Evolutionary conservation across 208 protist genomes (phyloP).

Genomic region (Strigomonas culicis): DNA sequence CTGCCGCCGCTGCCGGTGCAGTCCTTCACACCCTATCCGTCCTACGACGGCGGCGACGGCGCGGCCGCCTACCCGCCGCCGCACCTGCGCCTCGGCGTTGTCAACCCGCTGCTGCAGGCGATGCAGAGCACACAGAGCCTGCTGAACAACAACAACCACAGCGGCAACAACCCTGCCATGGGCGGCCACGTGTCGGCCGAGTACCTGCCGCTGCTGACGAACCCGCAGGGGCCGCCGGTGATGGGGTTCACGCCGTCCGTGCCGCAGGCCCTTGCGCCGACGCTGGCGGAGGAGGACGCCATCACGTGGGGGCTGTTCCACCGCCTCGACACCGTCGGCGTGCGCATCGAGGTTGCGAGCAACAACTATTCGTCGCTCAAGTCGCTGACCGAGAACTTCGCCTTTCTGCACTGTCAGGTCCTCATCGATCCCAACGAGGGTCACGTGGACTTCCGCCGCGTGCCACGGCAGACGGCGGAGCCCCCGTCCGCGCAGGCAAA

Average conservation of each 20-base stretch:
- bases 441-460: conserved; percentile 32
- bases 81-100: background rate
- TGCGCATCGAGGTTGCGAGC: conserved; percentile 44
- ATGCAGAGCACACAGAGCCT: background rate
- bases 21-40: conserved; percentile 2
- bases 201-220: no score
- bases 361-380: conserved; percentile 84
- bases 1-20: conserved; percentile 1
- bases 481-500: conserved; percentile 10
- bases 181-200: background rate
- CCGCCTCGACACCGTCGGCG: conserved; percentile 33
- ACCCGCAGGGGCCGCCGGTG: no score
- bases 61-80: conserved; percentile 1
- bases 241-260: conserved; percentile 2
- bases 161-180: background rate
- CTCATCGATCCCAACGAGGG: conserved; percentile 36
- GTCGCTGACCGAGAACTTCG: conserved; percentile 79
- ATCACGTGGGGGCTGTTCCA: conserved; percentile 47
- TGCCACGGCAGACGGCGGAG: conserved; percentile 27
- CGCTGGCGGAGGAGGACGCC: conserved; percentile 30
- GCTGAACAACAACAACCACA: background rate
- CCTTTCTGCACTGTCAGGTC: conserved; percentile 78
- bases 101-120: conserved; percentile 23
- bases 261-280: conserved; percentile 16
- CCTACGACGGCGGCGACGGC: background rate